Conservation (phyloP, 352 stramenopile species). For the Halophytophthora batemanensis region DNA sequence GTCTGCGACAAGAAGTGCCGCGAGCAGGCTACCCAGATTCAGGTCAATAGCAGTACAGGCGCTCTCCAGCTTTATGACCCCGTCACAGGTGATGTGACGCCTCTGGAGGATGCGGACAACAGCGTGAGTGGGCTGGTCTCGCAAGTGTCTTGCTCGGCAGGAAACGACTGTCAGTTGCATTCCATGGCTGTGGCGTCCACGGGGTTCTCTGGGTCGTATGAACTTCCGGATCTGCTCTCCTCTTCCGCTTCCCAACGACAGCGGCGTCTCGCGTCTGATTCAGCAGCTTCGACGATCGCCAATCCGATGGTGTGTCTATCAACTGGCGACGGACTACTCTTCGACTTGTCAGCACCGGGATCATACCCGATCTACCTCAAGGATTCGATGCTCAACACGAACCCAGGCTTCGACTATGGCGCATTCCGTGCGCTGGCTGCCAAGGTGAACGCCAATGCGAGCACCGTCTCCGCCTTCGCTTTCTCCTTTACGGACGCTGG, state of each 20-base stretch:
- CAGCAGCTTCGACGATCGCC: constrained; percentile 34
- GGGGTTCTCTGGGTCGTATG: constrained; percentile 68
- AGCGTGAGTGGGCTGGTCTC: constrained; percentile 34
- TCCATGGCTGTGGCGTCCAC: constrained; percentile 39
- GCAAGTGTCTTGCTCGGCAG: constrained; percentile 41
- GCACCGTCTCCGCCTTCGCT: constrained; percentile 71
- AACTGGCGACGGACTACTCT: constrained; percentile 80
- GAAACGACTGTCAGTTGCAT: constrained; percentile 50
- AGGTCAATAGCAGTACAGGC: constrained; percentile 53
- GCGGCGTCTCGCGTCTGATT: constrained; percentile 18
- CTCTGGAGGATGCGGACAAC: constrained; percentile 11
- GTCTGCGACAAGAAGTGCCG: constrained; percentile 83
- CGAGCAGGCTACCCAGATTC: constrained; percentile 40
- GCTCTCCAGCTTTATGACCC: constrained; percentile 68
- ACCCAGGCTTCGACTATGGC: constrained; percentile 89
- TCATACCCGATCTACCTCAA: constrained; percentile 93
- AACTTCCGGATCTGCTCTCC: constrained; percentile 26
- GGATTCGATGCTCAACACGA: constrained; percentile 94
- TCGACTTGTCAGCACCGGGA: constrained; percentile 74
- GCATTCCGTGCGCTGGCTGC: constrained; percentile 73
- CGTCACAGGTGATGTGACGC: constrained; percentile 17
- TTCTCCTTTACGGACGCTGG: constrained; percentile 86
- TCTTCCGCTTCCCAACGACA: constrained; percentile 4
- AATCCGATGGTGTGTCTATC: constrained; percentile 89
- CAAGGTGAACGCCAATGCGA: constrained; percentile 56